A percentile compares a stretch with the other conserved stretches of the same genome.
Conservation (phyloP, 2,329 filamentous ascomycete genomes). For the Diaporthe velutina region DNA sequence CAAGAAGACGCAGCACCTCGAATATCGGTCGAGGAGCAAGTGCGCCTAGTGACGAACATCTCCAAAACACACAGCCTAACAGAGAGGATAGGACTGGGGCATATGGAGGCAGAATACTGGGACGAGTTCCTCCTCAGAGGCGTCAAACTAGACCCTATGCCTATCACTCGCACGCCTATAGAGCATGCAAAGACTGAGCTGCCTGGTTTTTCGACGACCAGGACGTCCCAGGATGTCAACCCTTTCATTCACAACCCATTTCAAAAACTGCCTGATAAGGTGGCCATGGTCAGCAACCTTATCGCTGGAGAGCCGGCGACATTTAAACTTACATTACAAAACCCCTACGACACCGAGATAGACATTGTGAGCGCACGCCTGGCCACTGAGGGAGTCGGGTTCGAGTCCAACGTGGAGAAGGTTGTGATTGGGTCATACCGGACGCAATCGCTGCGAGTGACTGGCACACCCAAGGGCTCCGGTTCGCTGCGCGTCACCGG, state of each 20-base stretch:
- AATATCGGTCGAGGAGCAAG: slow-evolving; percentile 85
- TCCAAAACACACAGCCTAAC: slow-evolving; percentile 85
- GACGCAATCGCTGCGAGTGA: slow-evolving; percentile 81
- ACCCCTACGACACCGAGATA: slow-evolving; percentile 93
- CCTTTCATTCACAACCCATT: slow-evolving; percentile 98
- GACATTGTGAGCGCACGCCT: slow-evolving; percentile 87
- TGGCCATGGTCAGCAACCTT: slow-evolving; percentile 74
- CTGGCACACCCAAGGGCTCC: slow-evolving; percentile 74
- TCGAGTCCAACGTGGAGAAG: slow-evolving; percentile 75
- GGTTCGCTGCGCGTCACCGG: slow-evolving; percentile 82
- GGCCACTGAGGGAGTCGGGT: slow-evolving; percentile 78
- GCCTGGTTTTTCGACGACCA: slow-evolving; percentile 62
- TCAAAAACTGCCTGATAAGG: slow-evolving; percentile 74
- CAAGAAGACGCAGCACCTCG: slow-evolving; percentile 77
- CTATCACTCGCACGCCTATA: slow-evolving; percentile 72
- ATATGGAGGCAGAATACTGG: slow-evolving; percentile 90
- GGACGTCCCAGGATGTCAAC: slow-evolving; percentile 74
- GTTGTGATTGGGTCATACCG: slow-evolving; percentile 84
- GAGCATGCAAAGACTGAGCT: slow-evolving; percentile 72
- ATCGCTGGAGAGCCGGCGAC: slow-evolving; percentile 83
- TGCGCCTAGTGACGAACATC: slow-evolving; percentile 86
- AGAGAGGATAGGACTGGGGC: slow-evolving; percentile 77
- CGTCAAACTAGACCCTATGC: slow-evolving; percentile 76
- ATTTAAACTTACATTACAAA: slow-evolving; percentile 89
- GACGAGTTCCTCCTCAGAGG: slow-evolving; percentile 92